Evolutionary conservation across 176 grass and related monocot species (phyloP), one percentile per base, ranked within the genome.

Genomic region (Cocos nucifera): DNA sequence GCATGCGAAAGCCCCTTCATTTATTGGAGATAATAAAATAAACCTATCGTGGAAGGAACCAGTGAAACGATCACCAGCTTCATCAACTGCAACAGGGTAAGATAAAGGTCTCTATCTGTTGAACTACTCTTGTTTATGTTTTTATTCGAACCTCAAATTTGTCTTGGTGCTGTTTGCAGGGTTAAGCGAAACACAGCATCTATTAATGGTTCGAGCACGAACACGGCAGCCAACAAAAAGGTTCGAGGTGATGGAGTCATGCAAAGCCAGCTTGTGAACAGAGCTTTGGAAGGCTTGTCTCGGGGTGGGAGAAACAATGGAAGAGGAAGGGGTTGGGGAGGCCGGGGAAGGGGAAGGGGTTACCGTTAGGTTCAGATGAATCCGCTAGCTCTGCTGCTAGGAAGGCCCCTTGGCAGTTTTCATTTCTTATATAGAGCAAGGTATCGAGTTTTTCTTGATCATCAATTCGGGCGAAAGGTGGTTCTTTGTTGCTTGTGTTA

Each of bases 211-310:
- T 29, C 70, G 7, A 63, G 59, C 20, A 15, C 59, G 8, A 93
- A 50, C 56, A 75, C n/a, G 17, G 51, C 79, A 71, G 65, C 71
- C 57, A 82, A 15, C 64, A 95, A 93, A 70, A 98, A 81, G 79
- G 82, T 73, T 14, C 77, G 94, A 73, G 82, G 76, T 57, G 64
- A 71, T 49, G 73, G 72, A 61, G 85, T 68, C 67, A 28, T 62
- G 52, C 79, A 85, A 52, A 93, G 71, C 70, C 78, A 98, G 54
- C 87, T 93, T 29, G 80, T 93, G 61, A 89, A 86, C 70, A 88
- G 82, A 80, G 94, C 94, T 71, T 89, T 98, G 73, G 87, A 93
- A 81, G 88, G 82, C 65, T 75, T 98, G 19, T 77, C 84, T 23
- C 73, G 67, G 73, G 84, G 81, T 61, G 87, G 87, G 66, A 77